A percentile compares a stretch with the other conserved stretches of the same genome.
phyloP scores from a whole-genome alignment of 345 rosid species.

The Raphanus sativus region DNA sequence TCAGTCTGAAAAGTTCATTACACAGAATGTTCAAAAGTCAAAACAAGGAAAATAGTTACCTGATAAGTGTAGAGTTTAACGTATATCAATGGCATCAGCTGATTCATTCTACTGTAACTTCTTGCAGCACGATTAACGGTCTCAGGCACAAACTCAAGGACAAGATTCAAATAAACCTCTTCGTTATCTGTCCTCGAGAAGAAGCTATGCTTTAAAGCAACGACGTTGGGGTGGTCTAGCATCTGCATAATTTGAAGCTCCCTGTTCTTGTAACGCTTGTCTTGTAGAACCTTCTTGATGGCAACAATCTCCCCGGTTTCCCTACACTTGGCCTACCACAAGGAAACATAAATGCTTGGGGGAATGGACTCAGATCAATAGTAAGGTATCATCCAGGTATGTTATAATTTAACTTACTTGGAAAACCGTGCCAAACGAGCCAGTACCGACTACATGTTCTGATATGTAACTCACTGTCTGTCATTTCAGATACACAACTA shows the following conservation, averaged over 20 bases:
- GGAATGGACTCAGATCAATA: background rate
- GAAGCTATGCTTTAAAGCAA: conserved; percentile 80
- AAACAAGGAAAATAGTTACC: conserved; percentile 42
- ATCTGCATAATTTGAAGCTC: conserved; percentile 94
- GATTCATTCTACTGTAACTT: conserved; percentile 71
- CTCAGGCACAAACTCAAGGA: conserved; percentile 91
- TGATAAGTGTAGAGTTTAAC: conserved; percentile 94
- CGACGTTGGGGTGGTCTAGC: conserved; percentile 94
- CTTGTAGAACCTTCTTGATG: conserved; percentile 93
- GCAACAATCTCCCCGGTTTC: conserved; percentile 94
- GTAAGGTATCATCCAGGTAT: conserved; percentile 9
- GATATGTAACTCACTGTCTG: conserved; percentile 86
- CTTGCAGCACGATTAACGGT: conserved; percentile 78
- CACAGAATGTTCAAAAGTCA: background rate
- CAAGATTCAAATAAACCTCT: conserved; percentile 87
- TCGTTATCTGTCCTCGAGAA: conserved; percentile 85
- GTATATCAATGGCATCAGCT: conserved; percentile 87
- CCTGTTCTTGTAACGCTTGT: conserved; percentile 92
- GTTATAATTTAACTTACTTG: conserved; percentile 54
- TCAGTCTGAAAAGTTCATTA: background rate
- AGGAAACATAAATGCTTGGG: conserved; percentile 25
- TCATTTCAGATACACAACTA: conserved; percentile 30
- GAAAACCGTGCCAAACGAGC: conserved; percentile 87
- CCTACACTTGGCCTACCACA: conserved; percentile 84
- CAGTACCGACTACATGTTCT: conserved; percentile 91